Percentiles rank a stretch among this genome's conserved stretches.
Conservation (phyloP, 495 filamentous ascomycete species). For the Tuber microsphaerosporum region DNA sequence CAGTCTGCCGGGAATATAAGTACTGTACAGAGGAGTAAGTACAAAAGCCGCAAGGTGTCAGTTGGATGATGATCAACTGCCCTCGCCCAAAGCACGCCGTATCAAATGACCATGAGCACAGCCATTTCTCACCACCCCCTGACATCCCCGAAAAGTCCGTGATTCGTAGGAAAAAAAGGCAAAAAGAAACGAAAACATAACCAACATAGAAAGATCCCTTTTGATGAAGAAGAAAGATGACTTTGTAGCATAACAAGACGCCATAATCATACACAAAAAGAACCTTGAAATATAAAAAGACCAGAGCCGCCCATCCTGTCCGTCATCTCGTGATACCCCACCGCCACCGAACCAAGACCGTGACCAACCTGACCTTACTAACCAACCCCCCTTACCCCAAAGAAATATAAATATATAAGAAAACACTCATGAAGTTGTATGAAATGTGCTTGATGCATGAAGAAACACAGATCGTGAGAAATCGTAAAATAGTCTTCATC, state of each 20-base stretch:
- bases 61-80: background rate
- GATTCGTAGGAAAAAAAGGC: background rate
- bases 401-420: constrained; percentile 28
- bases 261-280: constrained; percentile 33
- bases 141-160: background rate
- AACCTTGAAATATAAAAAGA: constrained; percentile 4
- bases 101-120: background rate
- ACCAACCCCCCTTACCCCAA: constrained; percentile 4
- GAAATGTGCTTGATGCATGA: background rate
- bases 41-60: background rate
- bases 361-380: constrained; percentile 23
- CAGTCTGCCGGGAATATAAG: background rate
- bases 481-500: constrained; percentile 29
- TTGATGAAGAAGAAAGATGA: constrained; percentile 22
- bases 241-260: constrained; percentile 36
- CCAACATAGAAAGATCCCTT: constrained; percentile 9
- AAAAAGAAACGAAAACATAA: background rate
- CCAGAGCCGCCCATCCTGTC: constrained; percentile 12
- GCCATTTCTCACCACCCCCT: background rate
- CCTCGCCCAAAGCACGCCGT: background rate
- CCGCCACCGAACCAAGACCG: constrained; percentile 18
- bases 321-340: background rate
- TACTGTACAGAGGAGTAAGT: constrained; percentile 1
- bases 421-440: constrained; percentile 15
- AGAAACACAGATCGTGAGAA: constrained; percentile 2